Evolutionary conservation across 345 rosid genomes (phyloP).

Genomic region (Brassica incana): DNA sequence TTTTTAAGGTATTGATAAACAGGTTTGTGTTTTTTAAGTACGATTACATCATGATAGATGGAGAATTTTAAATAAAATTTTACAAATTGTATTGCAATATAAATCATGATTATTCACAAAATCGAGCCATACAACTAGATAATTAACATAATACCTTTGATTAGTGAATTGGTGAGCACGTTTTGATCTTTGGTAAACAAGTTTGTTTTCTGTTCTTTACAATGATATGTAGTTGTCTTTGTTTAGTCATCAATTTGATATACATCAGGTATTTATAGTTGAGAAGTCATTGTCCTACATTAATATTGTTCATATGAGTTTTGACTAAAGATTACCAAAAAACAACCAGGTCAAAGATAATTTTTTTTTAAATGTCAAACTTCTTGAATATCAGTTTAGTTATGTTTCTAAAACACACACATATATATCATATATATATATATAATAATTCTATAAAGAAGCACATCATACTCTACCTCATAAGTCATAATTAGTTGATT

Average conservation of each 20-base stretch:
- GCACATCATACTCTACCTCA: not conserved
- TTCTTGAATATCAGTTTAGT: not conserved
- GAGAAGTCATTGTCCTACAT: not conserved
- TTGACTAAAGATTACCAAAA: not conserved
- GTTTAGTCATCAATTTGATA: not conserved
- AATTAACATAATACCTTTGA: not conserved
- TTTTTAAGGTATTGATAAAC: too few species aligned
- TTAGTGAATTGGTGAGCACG: not conserved
- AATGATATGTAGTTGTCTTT: not conserved
- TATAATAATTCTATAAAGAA: not conserved
- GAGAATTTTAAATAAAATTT: too few species aligned
- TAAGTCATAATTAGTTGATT: not conserved
- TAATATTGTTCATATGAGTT: not conserved
- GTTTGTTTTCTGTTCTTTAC: not conserved
- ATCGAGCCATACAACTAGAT: not conserved
- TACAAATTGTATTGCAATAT: too few species aligned
- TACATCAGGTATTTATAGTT: not conserved
- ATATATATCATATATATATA: not conserved
- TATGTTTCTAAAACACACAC: not conserved
- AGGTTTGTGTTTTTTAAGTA: too few species aligned
- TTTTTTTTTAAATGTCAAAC: not conserved
- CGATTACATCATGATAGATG: not conserved
- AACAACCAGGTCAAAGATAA: not conserved
- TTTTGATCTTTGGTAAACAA: not conserved
- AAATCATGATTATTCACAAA: not conserved